These are phyloP conservation scores for Mrakia blollopis DNA, from an alignment of 768 basidiomycete genomes.

Conservation along the genomic window DNA sequence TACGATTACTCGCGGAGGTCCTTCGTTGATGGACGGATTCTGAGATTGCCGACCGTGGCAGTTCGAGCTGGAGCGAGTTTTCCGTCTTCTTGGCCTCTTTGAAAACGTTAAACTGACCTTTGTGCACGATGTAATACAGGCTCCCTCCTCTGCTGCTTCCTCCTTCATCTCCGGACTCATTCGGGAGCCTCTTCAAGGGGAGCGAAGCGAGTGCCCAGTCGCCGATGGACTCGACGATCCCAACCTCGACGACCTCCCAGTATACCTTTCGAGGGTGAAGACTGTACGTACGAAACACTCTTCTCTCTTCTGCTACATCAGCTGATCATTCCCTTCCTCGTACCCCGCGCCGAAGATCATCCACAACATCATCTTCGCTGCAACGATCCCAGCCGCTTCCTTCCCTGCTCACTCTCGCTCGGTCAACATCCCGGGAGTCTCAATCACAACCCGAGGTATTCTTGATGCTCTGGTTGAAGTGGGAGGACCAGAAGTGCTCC, in stretches of 20 bases:
- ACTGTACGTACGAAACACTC: conserved; percentile 37
- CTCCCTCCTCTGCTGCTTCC: conserved; percentile 44
- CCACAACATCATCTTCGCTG: conserved; percentile 53
- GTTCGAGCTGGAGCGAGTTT: conserved; percentile 41
- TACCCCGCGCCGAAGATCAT: conserved; percentile 44
- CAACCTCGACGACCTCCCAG: conserved; percentile 50
- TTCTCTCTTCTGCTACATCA: background rate
- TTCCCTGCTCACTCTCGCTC: conserved; percentile 53
- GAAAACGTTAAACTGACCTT: background rate
- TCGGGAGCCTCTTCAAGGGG: conserved; percentile 43
- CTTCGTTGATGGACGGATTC: conserved; percentile 40
- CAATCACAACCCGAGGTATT: conserved; percentile 55
- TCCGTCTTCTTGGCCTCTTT: background rate
- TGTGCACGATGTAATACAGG: background rate
- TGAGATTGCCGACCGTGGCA: conserved; percentile 43
- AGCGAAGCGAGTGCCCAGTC: conserved; percentile 40
- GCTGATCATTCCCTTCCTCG: background rate
- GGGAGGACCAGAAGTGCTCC: conserved; percentile 51
- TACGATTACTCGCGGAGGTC: conserved; percentile 45
- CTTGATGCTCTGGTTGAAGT: conserved; percentile 53
- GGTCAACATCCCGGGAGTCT: conserved; percentile 60
- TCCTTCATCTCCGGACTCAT: conserved; percentile 46
- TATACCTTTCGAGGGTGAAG: conserved; percentile 54
- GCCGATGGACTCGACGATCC: conserved; percentile 38
- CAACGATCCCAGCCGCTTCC: conserved; percentile 49